A percentile compares a stretch with the other conserved stretches of the same genome.
Evolutionary conservation across 352 stramenopile species (phyloP).

Genomic region (Phytophthora tentaculata): DNA sequence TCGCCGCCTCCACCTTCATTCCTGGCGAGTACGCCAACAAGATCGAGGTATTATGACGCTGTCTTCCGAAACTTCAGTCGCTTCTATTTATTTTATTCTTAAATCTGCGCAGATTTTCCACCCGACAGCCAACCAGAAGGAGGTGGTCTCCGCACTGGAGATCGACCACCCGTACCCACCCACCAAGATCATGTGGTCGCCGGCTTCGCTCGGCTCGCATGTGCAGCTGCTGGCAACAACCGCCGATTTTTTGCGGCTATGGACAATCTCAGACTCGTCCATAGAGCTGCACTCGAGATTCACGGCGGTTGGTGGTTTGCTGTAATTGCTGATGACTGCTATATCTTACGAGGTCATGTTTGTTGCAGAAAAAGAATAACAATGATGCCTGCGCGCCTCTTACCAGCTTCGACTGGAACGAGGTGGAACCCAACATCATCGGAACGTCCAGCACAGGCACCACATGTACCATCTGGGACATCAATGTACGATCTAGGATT

Average conservation of each 20-base stretch:
- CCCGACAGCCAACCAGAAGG: conserved; percentile 54
- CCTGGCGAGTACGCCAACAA: conserved; percentile 89
- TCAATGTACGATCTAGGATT: conserved; percentile 77
- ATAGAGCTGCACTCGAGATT: conserved; percentile 81
- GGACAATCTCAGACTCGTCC: conserved; percentile 74
- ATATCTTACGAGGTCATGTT: not conserved
- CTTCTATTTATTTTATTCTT: conserved; percentile 6
- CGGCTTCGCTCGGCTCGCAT: conserved; percentile 49
- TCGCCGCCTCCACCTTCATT: conserved; percentile 83
- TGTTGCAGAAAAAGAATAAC: conserved; percentile 60
- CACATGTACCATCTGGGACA: conserved; percentile 99
- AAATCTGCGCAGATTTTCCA: conserved; percentile 62
- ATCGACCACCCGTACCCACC: conserved; percentile 89
- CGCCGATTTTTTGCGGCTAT: conserved; percentile 86
- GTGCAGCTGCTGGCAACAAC: conserved; percentile 82
- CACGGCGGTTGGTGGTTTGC: conserved; percentile 50
- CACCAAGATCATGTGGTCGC: conserved; percentile 90
- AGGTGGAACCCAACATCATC: conserved; percentile 95
- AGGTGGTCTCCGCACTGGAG: conserved; percentile 66
- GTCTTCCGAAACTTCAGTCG: conserved; percentile 6
- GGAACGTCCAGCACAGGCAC: conserved; percentile 97
- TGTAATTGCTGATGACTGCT: not conserved
- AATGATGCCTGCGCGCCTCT: conserved; percentile 94
- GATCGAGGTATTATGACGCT: conserved; percentile 64
- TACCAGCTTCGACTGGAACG: conserved; percentile 99